phyloP scores from a whole-genome alignment of 2,329 filamentous ascomycete species.

The Trichoderma sp. region DNA sequence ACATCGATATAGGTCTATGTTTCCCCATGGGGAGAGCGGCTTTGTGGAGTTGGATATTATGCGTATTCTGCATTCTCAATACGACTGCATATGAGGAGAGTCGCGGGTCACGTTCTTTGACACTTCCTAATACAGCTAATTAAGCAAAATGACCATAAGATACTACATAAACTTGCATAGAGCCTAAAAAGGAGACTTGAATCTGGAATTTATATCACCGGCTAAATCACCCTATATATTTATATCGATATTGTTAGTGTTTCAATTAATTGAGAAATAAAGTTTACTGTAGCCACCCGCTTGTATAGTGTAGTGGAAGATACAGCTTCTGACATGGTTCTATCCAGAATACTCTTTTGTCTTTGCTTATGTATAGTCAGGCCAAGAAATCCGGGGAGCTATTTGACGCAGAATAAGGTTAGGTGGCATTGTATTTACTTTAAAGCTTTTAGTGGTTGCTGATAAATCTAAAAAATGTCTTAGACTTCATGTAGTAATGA shows the following conservation, averaged over 20 bases:
- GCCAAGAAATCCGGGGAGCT: background rate
- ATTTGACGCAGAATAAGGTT: background rate
- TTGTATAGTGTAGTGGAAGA: background rate
- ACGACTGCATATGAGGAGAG: background rate
- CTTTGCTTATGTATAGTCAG: background rate
- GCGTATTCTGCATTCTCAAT: background rate
- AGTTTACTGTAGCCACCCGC: background rate
- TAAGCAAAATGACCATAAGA: background rate
- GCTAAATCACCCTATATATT: constrained; percentile 1
- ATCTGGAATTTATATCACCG: background rate
- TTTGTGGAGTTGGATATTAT: background rate
- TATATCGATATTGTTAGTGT: background rate
- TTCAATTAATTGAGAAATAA: background rate
- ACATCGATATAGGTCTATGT: background rate
- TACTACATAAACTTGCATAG: background rate
- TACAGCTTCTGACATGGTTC: background rate
- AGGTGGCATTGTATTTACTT: background rate
- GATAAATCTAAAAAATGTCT: background rate
- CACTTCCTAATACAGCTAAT: background rate
- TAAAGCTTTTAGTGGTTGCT: background rate
- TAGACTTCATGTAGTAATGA: background rate
- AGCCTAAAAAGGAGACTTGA: background rate
- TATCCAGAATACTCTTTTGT: background rate
- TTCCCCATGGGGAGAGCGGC: background rate
- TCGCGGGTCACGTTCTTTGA: background rate